phyloP scores from a whole-genome alignment of 306 rosid species.

The Rosa rugosa region DNA sequence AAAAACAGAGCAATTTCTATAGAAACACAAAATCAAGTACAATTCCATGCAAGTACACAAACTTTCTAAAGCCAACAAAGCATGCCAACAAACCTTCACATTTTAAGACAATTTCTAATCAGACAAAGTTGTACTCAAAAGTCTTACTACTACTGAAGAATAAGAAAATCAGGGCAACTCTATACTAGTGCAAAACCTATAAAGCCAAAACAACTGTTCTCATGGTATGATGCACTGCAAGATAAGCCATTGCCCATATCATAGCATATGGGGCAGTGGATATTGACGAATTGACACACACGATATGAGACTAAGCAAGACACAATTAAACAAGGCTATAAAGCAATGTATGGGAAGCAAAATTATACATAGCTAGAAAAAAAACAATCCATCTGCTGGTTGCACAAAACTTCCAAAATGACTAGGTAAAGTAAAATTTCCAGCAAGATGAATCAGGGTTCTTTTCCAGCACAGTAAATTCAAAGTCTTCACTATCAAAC shows the following conservation, averaged over 20 bases:
- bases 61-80: background rate
- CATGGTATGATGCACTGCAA: background rate
- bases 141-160: conserved; percentile 1
- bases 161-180: background rate
- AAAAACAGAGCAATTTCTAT: background rate
- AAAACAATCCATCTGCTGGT: background rate
- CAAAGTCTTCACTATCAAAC: background rate
- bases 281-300: background rate
- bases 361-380: no score
- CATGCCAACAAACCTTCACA: background rate
- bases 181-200: background rate
- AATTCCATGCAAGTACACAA: background rate
- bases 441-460: background rate
- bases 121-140: background rate
- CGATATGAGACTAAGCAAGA: background rate
- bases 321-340: background rate
- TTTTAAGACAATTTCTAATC: background rate
- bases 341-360: background rate
- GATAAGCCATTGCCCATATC: background rate
- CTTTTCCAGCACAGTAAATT: background rate
- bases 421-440: background rate
- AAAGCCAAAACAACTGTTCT: background rate
- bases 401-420: background rate
- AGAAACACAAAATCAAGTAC: background rate
- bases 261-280: background rate